These are phyloP conservation scores for Cucumis hystrix DNA, from an alignment of 306 rosid genomes.

Conservation along the genomic window DNA sequence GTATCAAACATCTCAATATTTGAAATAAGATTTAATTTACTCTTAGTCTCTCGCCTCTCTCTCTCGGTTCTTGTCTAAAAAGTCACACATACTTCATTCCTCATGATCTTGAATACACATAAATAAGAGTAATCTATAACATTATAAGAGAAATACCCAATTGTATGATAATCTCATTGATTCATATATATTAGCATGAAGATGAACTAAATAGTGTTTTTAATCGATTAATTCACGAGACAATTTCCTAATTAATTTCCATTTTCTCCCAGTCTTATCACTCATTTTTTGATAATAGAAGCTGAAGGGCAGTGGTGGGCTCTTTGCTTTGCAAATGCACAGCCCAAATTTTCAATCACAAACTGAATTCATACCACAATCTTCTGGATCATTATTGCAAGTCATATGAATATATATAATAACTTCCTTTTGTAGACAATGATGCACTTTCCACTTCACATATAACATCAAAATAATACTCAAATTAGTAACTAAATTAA, in stretches of 20 bases:
- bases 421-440: neutral
- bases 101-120: too few species aligned
- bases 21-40: too few species aligned
- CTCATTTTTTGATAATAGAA: neutral
- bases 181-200: neutral
- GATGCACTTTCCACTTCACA: neutral
- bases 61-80: too few species aligned
- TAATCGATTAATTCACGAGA: neutral
- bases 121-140: neutral
- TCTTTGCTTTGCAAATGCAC: neutral
- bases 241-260: neutral
- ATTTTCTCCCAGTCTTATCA: neutral
- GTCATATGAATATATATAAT: neutral
- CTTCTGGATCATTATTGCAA: neutral
- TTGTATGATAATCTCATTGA: neutral
- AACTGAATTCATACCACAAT: neutral
- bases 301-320: neutral
- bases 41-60: too few species aligned
- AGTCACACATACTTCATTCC: too few species aligned
- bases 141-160: neutral
- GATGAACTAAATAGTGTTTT: neutral
- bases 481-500: neutral
- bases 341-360: neutral
- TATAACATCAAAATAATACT: neutral
- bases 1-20: too few species aligned